phyloP scores from a whole-genome alignment of 2,329 filamentous ascomycete genomes.

The Zymoseptoria crescenta region DNA sequence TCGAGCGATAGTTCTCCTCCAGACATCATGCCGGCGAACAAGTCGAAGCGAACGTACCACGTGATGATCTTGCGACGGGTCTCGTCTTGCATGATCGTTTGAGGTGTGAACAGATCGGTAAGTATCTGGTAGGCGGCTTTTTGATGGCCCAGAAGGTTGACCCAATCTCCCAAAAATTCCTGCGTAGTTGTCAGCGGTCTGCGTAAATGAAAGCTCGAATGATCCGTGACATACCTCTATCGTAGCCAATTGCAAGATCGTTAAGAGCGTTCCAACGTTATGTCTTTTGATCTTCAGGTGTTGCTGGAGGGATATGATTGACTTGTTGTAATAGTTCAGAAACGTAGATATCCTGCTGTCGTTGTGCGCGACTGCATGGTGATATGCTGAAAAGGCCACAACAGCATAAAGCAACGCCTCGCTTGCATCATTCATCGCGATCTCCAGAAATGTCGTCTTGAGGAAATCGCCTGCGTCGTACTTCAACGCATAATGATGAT shows the following conservation, averaged over 20 bases:
- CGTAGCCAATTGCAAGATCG: slow-evolving; percentile 83
- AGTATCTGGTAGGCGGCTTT: slow-evolving; percentile 80
- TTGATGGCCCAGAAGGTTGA: slow-evolving; percentile 86
- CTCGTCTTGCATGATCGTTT: slow-evolving; percentile 63
- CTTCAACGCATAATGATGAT: slow-evolving; percentile 75
- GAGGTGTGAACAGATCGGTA: slow-evolving; percentile 66
- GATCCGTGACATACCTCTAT: slow-evolving; percentile 62
- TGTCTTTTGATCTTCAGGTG: slow-evolving; percentile 65
- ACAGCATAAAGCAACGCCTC: slow-evolving; percentile 71
- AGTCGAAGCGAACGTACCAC: slow-evolving; percentile 90
- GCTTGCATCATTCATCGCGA: slow-evolving; percentile 64
- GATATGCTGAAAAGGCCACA: slow-evolving; percentile 82
- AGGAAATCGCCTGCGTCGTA: slow-evolving; percentile 67
- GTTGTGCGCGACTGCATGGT: slow-evolving; percentile 63
- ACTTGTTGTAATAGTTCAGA: slow-evolving; percentile 81
- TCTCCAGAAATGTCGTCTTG: slow-evolving; percentile 58
- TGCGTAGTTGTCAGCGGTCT: slow-evolving; percentile 32
- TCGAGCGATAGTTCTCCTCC: slow-evolving; percentile 66
- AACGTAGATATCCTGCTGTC: slow-evolving; percentile 72
- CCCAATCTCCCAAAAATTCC: slow-evolving; percentile 95
- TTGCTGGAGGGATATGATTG: slow-evolving; percentile 66
- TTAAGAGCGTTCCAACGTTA: slow-evolving; percentile 67
- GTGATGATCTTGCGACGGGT: slow-evolving; percentile 64
- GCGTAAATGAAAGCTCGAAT: background rate
- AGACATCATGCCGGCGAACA: slow-evolving; percentile 74